Conservation (phyloP, 106 monocot genomes). For the Dendrobium huoshanense region DNA sequence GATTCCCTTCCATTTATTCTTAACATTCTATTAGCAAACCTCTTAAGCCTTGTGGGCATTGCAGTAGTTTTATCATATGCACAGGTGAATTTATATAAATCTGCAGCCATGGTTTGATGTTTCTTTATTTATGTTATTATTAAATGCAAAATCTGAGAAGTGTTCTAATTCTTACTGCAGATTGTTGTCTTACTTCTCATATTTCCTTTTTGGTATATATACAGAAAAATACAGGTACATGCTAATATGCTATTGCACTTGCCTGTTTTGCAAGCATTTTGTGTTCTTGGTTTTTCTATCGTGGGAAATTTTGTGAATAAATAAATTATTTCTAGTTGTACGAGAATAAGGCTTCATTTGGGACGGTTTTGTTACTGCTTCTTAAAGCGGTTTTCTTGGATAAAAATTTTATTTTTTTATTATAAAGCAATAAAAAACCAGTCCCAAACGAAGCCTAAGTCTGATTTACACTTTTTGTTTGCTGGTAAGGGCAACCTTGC, state of each 20-base stretch:
- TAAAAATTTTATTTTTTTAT: no score
- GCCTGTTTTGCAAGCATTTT: not conserved
- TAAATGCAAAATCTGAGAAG: conserved; percentile 1
- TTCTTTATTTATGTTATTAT: not conserved
- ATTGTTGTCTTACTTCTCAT: conserved; percentile 75
- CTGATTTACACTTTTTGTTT: not conserved
- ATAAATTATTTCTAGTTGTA: not conserved
- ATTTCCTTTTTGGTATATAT: conserved; percentile 72
- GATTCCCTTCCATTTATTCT: conserved; percentile 99
- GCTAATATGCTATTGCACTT: conserved; percentile 9
- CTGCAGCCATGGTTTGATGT: not conserved
- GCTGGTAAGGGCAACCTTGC: no score
- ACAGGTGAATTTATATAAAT: conserved; percentile 44
- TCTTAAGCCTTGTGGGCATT: conserved; percentile 79
- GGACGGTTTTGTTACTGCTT: no score
- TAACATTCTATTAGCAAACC: conserved; percentile 89
- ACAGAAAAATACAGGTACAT: conserved; percentile 79
- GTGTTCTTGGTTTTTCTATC: not conserved
- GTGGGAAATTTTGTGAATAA: not conserved
- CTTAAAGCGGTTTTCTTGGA: no score
- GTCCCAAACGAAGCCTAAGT: not conserved
- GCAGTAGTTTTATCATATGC: conserved; percentile 67
- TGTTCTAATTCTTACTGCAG: conserved; percentile 29
- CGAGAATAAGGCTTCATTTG: not conserved
- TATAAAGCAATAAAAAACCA: no score